Evolutionary conservation across 768 basidiomycete species (phyloP).

Genomic region (Calvatia gigantea): DNA sequence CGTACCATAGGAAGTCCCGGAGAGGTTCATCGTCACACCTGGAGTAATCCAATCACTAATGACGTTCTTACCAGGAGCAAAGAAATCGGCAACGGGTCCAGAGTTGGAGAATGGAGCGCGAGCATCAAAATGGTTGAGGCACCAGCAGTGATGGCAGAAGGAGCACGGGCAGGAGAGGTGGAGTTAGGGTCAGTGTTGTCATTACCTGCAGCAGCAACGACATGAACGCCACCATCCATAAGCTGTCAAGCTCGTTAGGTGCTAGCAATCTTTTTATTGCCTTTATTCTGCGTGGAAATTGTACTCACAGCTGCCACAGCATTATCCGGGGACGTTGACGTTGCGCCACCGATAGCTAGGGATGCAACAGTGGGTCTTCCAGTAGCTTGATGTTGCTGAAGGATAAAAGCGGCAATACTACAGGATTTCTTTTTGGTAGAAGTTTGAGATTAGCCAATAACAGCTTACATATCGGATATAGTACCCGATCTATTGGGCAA

Average conservation of each 20-base stretch:
- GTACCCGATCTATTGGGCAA: neutral
- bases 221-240: constrained; percentile 25
- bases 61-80: constrained; percentile 34
- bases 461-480: neutral
- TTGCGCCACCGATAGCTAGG: constrained; percentile 32
- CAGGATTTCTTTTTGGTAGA: constrained; percentile 30
- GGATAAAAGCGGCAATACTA: too few relatives aligned
- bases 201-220: constrained; percentile 36
- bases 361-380: constrained; percentile 29
- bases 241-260: constrained; percentile 22
- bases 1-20: constrained; percentile 25
- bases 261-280: too few relatives aligned
- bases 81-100: constrained; percentile 34
- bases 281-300: too few relatives aligned
- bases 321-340: constrained; percentile 24
- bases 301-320: constrained; percentile 24
- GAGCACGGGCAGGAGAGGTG: too few relatives aligned
- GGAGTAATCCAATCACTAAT: constrained; percentile 26
- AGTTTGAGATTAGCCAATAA: neutral
- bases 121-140: constrained; percentile 32
- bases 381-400: constrained; percentile 15
- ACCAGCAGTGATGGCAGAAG: too few relatives aligned
- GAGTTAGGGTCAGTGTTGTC: constrained; percentile 24
- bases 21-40: constrained; percentile 19
- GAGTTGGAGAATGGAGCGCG: constrained; percentile 35